Conservation (phyloP, 2,329 filamentous ascomycete species). For the Sporothrix variecibatus region DNA sequence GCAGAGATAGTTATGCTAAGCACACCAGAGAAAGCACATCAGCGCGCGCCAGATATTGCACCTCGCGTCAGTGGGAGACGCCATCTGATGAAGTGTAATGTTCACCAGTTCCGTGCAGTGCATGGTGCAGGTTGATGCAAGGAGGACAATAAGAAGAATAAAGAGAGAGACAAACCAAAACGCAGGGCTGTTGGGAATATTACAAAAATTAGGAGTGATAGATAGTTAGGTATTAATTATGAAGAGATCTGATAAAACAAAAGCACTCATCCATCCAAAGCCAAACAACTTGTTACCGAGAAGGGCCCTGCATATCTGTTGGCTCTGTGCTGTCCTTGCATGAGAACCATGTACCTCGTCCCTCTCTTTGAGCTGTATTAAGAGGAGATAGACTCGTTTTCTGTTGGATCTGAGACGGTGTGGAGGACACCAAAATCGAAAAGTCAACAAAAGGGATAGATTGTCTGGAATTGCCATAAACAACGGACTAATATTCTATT, state of each 20-base stretch:
- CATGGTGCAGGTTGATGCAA: not conserved
- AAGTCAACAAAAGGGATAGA: not conserved
- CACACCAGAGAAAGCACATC: not conserved
- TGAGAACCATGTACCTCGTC: not conserved
- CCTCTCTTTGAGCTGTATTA: not conserved
- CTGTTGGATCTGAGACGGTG: not conserved
- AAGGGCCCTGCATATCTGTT: not conserved
- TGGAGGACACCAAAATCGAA: not conserved
- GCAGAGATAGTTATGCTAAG: not conserved
- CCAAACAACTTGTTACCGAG: not conserved
- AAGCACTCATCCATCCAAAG: not conserved
- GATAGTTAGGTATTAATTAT: not conserved
- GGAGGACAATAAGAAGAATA: not conserved
- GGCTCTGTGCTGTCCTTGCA: constrained; percentile 6
- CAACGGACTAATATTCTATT: not conserved
- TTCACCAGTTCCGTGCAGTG: not conserved
- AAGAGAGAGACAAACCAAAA: not conserved
- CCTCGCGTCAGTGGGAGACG: not conserved
- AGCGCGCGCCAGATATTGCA: not conserved
- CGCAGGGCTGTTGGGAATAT: too few relatives aligned
- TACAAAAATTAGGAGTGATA: not conserved
- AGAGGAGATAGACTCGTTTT: not conserved
- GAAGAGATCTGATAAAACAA: not conserved
- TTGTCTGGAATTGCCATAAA: not conserved
- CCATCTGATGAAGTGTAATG: not conserved